phyloP scores from a whole-genome alignment of 75 land plant species.

The Picea glauca region DNA sequence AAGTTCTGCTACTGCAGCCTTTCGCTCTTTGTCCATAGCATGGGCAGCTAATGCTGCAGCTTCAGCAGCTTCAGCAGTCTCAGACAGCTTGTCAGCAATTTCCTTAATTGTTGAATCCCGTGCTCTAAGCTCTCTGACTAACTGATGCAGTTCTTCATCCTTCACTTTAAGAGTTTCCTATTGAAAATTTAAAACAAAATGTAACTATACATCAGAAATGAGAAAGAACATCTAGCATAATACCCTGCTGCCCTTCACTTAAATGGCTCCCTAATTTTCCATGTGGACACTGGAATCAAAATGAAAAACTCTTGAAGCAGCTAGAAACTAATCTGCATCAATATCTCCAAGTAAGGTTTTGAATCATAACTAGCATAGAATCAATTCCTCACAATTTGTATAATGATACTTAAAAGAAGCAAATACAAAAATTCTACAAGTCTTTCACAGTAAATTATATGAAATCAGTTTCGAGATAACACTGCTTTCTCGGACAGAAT shows the following conservation, averaged over 20 bases:
- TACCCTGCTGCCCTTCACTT: not conserved
- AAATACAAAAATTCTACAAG: not conserved
- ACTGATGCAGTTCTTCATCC: conserved; percentile 90
- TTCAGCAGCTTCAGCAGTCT: conserved; percentile 97
- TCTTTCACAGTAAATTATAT: not conserved
- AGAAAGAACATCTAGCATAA: not conserved
- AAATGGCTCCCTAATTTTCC: not conserved
- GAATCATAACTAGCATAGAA: not conserved
- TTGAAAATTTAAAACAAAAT: not conserved
- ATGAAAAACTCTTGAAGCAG: not conserved
- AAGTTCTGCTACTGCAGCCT: conserved; percentile 57
- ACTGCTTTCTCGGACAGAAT: not conserved
- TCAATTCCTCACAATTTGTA: not conserved
- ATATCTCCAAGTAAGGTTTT: not conserved
- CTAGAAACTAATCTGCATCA: not conserved
- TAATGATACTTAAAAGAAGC: not conserved
- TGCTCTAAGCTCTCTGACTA: conserved; percentile 80
- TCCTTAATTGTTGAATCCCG: conserved; percentile 92
- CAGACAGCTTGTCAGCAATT: conserved; percentile 87
- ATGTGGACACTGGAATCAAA: not conserved
- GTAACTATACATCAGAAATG: not conserved
- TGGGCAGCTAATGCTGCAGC: conserved; percentile 92
- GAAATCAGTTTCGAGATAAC: not conserved
- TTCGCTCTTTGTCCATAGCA: conserved; percentile 81
- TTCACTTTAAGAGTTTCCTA: conserved; percentile 95